Evolutionary conservation across 345 rosid genomes (phyloP), one percentile per base, ranked within the genome.

Genomic region (Corymbia maculata): DNA sequence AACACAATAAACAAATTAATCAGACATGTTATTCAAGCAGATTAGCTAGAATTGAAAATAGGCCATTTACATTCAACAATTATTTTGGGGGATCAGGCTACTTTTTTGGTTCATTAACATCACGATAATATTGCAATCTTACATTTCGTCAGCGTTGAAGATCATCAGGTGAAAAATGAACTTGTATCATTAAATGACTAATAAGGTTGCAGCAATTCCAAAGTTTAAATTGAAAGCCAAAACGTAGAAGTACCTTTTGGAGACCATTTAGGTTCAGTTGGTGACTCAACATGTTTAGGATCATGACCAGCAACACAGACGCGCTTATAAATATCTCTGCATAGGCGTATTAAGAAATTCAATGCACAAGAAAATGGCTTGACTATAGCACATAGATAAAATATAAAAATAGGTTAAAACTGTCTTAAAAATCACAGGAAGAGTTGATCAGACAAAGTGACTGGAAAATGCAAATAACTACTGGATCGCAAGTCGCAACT

Each of bases 211-310:
- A 70, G 47, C 47, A 70, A 70, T 21, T 36, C 47, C 4, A 8
- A 70, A 70, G 17, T 70, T 36, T 1, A 70, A 36, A 36, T 70
- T 36, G 47, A 47, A 32, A 86, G 42, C 64, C 44, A 84, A 90
- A 75, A 28, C 11, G 75, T 88, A 45, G 42, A 86, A 52, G 61
- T 91, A 97, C 99, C 99, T 90, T 91, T 89, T 59, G 98, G 88
- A 45, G 99, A 98, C 99, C 99, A 98, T 92, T 95, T 96, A 7
- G 98, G 99, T 89, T 98, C 99, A 61, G 96, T 95, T 75, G 99
- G 98, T 70, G 99, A 95, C 93, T 98, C 99, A 61, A 95, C 90
- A 87, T 92, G 82, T n/a, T 93, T 90, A 75, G 96, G 93, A 93
- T 96, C 96, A 91, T 79, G 89, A 88, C 99, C 98, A 90, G 99